Evolutionary conservation across 2,329 filamentous ascomycete species (phyloP), one percentile per base, ranked within the genome.

Genomic region (Aspergillus persii): DNA sequence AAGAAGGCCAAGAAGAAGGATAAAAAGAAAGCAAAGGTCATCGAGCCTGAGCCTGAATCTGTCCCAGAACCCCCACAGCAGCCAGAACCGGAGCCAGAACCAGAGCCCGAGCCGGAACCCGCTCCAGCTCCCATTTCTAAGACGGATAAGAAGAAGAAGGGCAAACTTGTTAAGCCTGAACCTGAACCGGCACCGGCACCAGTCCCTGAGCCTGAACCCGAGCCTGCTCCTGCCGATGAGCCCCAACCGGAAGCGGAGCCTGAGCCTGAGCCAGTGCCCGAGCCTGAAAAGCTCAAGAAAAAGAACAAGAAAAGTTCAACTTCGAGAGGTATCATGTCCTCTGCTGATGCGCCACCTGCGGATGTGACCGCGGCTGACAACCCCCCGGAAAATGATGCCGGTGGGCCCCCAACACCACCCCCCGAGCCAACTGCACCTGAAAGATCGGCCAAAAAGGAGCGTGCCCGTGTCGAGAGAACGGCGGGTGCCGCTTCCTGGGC

Each of bases 391-490:
- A 59, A 56, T 12, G 69, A 70, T 48, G 64, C 66, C 47, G 68
- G 54, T 29, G 63, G 68, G 57, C 76, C 79, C 36, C 81, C 81
- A 8, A 83, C 82, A 29, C 81, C 83, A 52, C 78, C 81, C 8
- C 79, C 80, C 8, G 82, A 84, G 50, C 71, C 84, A 15, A 85
- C 87, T 53, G 77, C 68, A 8, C 65, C 82, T 11, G 86, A 81
- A 61, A 85, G 83, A 54, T 72, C 80, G 4, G 81, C 81, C 3
- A 91, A 86, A 76, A 96, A 89, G 72, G 90, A 96, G 63, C 89
- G 92, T 12, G 79, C 89, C 30, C 91, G 89, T 69, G 85, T 92
- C 63, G 90, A 86, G 66, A 89, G 91, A 59, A 88, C 89, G 41
- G 83, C 84, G 59, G 82, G 82, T 39, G 76, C 76, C n/a, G 81